Percentiles rank a stretch among this genome's conserved stretches.
These are phyloP conservation scores for Trichosporon asahii DNA, from an alignment of 1,284 basidiomycete species.

Conservation along the genomic window DNA sequence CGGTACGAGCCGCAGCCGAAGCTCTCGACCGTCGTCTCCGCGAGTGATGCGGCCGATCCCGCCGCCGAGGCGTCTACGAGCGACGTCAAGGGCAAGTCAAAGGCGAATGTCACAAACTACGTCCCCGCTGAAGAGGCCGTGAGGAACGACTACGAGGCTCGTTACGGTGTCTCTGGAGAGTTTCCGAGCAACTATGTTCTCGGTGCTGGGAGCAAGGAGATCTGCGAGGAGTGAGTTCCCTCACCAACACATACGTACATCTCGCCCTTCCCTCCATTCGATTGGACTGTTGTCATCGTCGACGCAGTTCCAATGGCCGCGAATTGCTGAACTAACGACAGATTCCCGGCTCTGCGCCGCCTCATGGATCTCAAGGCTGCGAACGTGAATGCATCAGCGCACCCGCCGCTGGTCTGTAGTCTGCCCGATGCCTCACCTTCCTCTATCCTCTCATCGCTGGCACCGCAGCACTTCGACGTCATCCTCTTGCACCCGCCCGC, in stretches of 20 bases:
- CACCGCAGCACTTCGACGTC: constrained; percentile 69
- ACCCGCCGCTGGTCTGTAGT: constrained; percentile 42
- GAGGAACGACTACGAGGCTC: constrained; percentile 86
- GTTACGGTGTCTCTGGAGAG: constrained; percentile 83
- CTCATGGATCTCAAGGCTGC: constrained; percentile 71
- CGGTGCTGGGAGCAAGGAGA: constrained; percentile 74
- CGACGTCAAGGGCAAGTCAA: constrained; percentile 13
- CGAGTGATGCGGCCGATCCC: constrained; percentile 52
- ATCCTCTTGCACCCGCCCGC: constrained; percentile 89
- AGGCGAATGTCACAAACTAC: constrained; percentile 59
- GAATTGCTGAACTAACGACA: constrained; percentile 50
- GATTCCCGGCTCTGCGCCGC: constrained; percentile 86
- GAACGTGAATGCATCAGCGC: constrained; percentile 35
- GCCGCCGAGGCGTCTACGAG: background rate
- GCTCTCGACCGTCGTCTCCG: constrained; percentile 53
- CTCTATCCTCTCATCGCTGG: constrained; percentile 15
- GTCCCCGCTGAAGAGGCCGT: constrained; percentile 89
- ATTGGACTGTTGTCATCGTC: too few species aligned
- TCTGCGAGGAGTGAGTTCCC: constrained; percentile 82
- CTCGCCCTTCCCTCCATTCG: background rate
- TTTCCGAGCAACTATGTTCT: constrained; percentile 89
- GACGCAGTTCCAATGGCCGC: too few species aligned
- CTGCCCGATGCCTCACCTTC: constrained; percentile 22
- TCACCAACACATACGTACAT: background rate
- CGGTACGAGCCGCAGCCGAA: constrained; percentile 52